Base-by-base conservation (phyloP, 805 yeast genomes). In the Lipomyces yamanashiensis region DNA sequence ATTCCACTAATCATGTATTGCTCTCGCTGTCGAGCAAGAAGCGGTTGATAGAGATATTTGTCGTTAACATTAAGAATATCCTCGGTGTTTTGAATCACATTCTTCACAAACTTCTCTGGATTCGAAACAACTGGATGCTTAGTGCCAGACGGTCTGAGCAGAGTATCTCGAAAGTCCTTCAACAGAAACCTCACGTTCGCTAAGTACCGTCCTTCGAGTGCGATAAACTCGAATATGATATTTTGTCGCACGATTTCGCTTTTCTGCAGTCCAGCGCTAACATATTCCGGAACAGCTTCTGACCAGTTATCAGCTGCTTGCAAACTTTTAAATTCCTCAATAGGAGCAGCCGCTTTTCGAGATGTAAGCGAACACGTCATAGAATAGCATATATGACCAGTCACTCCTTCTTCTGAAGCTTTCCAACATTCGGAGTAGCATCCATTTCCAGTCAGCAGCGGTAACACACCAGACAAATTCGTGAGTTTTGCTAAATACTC, bases 201-300 rank as follows among this genome's bases (percentile, higher is more conserved):
- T 28, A 89, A 81, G 58, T 87, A 88, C 17, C 85, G 81, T 70
- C 87, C 90, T 68, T 90, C 96, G 53, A 85, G 82, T 61, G 85
- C 80, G 36, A 90, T 84, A 54, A 90, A 76, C 72, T 90, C 96
- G 75, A 88, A 91, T 3, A 89, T 82, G 62, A 87, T 85, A 61
- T 90, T 87, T 73, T 90, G 96, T 43, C 85, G 80, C 70, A 84
- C 85, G n/a, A 85, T 79, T 59, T 85, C 84, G 10, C 75, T 62
- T 49, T 62, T 67, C n/a, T 67, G 67, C 13, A 74, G 51, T 1
- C 28, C 19, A 9, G 12, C 49, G 43, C 44, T 51, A 34, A 37
- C 68, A 2, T 62, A 69, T 17, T 64, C 57, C 13, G 60, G 50
- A 4, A 52, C 56, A 1, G 60, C 40, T 36, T 64, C 69, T 1